Percentiles rank a stretch among this genome's conserved stretches.
Conservation (phyloP, 495 filamentous ascomycete genomes). For the Aspergillus bridgeri region DNA sequence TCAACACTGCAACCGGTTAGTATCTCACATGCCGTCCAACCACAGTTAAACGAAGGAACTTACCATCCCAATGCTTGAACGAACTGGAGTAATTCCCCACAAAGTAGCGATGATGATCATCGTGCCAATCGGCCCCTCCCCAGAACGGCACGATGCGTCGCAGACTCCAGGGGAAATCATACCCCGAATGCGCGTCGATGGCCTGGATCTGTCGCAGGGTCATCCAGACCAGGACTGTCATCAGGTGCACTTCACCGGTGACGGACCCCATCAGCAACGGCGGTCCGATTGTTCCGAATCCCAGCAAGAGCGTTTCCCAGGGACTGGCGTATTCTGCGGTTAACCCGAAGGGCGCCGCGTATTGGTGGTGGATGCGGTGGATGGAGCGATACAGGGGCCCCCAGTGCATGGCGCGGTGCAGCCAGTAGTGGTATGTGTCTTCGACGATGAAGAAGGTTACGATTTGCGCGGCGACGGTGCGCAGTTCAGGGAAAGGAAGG, state of each 20-base stretch:
- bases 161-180: conserved; percentile 96
- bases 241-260: conserved; percentile 82
- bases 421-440: conserved; percentile 98
- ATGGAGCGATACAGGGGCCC: conserved; percentile 91
- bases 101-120: conserved; percentile 94
- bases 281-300: conserved; percentile 75
- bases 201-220: conserved; percentile 89
- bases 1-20: conserved; percentile 12
- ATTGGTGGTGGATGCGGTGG: conserved; percentile 98
- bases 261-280: conserved; percentile 83
- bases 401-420: conserved; percentile 91
- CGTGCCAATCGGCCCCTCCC: conserved; percentile 96
- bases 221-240: conserved; percentile 98
- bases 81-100: conserved; percentile 96
- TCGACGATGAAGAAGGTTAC: conserved; percentile 92
- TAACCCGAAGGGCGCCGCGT: conserved; percentile 93
- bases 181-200: conserved; percentile 94
- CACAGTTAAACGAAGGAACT: conserved; percentile 3
- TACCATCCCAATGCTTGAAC: conserved; percentile 93
- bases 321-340: conserved; percentile 97
- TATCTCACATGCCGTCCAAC: not conserved
- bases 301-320: conserved; percentile 92
- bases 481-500: conserved; percentile 80
- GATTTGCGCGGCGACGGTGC: conserved; percentile 85
- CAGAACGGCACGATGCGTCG: conserved; percentile 97